Conservation (phyloP, 1,284 basidiomycete species). For the Ustilago crameri region DNA sequence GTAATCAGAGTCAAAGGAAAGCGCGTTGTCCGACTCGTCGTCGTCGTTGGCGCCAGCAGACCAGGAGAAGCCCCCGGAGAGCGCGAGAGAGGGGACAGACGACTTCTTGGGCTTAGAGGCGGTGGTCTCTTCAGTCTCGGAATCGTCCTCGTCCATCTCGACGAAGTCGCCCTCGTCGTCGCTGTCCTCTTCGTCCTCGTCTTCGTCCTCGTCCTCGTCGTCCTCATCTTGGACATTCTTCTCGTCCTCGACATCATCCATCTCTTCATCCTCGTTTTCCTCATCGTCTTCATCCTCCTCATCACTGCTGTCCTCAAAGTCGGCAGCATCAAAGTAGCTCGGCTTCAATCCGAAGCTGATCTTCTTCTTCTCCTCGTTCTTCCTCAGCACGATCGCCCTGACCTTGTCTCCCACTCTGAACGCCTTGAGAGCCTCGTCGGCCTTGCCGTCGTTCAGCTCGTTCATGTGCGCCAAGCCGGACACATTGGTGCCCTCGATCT, state of each 20-base stretch:
- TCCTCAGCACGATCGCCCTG: slow-evolving; percentile 79
- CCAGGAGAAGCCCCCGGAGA: slow-evolving; percentile 73
- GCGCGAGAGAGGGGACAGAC: slow-evolving; percentile 66
- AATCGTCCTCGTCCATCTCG: slow-evolving; percentile 61
- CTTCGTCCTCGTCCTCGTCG: slow-evolving; percentile 47
- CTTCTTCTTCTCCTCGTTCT: slow-evolving; percentile 80
- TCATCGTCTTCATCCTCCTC: slow-evolving; percentile 70
- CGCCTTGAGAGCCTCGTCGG: slow-evolving; percentile 77
- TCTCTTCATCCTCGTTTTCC: slow-evolving; percentile 40
- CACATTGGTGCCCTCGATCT: slow-evolving; percentile 83
- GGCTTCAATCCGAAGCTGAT: slow-evolving; percentile 91
- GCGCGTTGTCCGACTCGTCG: slow-evolving; percentile 11
- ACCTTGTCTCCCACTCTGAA: slow-evolving; percentile 89
- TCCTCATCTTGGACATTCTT: slow-evolving; percentile 52
- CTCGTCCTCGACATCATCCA: slow-evolving; percentile 38
- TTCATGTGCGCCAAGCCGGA: slow-evolving; percentile 90
- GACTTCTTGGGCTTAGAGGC: slow-evolving; percentile 23
- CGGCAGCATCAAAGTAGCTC: slow-evolving; percentile 77
- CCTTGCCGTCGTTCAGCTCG: slow-evolving; percentile 43
- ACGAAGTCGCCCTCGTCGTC: slow-evolving; percentile 37
- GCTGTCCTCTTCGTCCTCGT: slow-evolving; percentile 44
- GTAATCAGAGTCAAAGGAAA: slow-evolving; percentile 61
- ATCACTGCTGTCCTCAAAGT: slow-evolving; percentile 64
- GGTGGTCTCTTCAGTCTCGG: slow-evolving; percentile 36
- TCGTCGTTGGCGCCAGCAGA: slow-evolving; percentile 68